phyloP scores from a whole-genome alignment of 2,329 filamentous ascomycete genomes.

The Aspergillus transmontanensis region DNA sequence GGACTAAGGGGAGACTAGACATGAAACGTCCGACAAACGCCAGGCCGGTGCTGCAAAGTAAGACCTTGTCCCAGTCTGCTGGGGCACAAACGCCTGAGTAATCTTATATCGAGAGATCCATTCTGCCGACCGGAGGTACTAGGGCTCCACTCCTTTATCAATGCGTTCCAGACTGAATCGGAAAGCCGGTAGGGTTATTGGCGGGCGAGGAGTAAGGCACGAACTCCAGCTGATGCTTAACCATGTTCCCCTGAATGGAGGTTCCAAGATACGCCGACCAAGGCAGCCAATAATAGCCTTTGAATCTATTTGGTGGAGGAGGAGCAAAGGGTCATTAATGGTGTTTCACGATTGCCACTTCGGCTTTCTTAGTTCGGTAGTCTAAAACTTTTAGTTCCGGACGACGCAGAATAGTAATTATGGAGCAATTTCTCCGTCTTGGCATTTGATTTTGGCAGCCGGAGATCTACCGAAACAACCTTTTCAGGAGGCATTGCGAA shows the following conservation, averaged over 20 bases:
- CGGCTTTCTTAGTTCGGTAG: constrained; percentile 4
- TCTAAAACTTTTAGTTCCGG: not conserved
- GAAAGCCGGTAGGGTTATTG: not conserved
- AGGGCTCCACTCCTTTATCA: not conserved
- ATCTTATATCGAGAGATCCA: not conserved
- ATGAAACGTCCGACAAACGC: constrained; percentile 9
- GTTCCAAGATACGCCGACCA: not conserved
- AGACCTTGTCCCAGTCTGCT: constrained; percentile 1
- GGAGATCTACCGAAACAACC: not conserved
- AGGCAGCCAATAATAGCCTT: not conserved
- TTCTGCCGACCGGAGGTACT: not conserved
- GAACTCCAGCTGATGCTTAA: not conserved
- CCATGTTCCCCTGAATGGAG: not conserved
- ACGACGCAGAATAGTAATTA: not conserved
- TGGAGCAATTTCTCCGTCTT: constrained; percentile 11
- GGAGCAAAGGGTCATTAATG: not conserved
- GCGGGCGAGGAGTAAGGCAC: not conserved
- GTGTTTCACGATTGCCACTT: constrained; percentile 11
- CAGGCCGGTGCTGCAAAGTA: constrained; percentile 6
- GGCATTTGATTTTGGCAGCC: constrained; percentile 1
- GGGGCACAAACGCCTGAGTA: not conserved
- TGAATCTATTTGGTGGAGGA: not conserved
- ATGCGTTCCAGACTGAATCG: constrained; percentile 1
- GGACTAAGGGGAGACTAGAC: not conserved
- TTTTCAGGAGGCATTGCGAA: not conserved